A percentile compares a stretch with the other conserved stretches of the same genome.
phyloP scores from a whole-genome alignment of 176 grass and related monocot species.

The Ananas comosus region DNA sequence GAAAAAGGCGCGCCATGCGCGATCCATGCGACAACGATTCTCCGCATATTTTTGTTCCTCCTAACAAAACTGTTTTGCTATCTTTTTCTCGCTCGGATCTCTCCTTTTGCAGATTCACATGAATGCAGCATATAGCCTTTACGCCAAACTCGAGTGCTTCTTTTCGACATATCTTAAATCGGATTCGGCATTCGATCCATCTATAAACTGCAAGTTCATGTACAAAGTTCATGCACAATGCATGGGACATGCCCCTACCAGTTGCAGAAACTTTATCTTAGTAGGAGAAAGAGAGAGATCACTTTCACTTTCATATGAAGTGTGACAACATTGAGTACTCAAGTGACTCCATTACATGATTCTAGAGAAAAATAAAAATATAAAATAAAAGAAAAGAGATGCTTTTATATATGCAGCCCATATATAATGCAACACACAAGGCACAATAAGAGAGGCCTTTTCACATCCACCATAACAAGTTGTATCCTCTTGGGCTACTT shows the following conservation, averaged over 20 bases:
- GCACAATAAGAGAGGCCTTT: constrained; percentile 4
- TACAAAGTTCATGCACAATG: neutral
- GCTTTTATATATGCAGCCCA: constrained; percentile 3
- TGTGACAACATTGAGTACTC: neutral
- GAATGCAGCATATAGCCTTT: neutral
- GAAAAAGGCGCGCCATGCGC: neutral
- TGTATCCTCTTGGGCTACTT: constrained; percentile 23
- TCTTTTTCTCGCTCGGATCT: neutral
- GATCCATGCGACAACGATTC: constrained; percentile 33
- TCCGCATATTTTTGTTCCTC: constrained; percentile 20
- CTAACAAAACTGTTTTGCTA: neutral
- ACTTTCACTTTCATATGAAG: neutral
- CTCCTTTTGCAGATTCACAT: neutral
- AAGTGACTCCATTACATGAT: constrained; percentile 1
- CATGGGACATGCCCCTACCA: neutral
- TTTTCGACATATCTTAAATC: neutral
- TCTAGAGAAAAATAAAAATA: neutral
- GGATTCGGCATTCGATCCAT: neutral
- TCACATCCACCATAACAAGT: constrained; percentile 19
- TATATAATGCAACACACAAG: neutral
- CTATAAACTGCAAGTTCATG: neutral
- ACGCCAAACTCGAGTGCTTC: constrained; percentile 4
- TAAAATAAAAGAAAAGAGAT: neutral
- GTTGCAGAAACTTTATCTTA: neutral
- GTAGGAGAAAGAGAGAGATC: neutral